Evolutionary conservation across 2,329 filamentous ascomycete genomes (phyloP).

Genomic region (Fusarium liriodendri): DNA sequence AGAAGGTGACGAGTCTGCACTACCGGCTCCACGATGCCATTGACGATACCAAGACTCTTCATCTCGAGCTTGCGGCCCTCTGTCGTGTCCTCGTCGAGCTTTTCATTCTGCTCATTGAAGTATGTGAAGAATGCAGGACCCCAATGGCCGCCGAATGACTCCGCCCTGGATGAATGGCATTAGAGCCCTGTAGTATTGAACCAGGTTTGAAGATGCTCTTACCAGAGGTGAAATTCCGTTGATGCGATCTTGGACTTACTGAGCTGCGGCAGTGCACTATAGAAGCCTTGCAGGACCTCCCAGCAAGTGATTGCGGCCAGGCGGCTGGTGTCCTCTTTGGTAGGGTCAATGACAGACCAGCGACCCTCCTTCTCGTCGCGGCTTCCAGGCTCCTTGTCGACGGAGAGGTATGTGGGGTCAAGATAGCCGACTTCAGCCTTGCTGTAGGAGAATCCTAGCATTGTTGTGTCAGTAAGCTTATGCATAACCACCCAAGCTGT

Average conservation of each 20-base stretch:
- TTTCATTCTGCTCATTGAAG: constrained; percentile 17
- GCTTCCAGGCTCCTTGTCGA: constrained; percentile 10
- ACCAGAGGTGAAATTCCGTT: constrained; percentile 19
- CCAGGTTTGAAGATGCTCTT: neutral
- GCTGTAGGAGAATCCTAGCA: constrained; percentile 11
- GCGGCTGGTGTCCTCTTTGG: constrained; percentile 10
- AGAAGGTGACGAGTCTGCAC: constrained; percentile 16
- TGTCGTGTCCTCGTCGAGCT: neutral
- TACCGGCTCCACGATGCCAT: constrained; percentile 16
- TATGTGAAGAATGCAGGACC: constrained; percentile 21
- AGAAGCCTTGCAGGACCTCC: constrained; percentile 26
- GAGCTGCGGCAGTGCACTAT: constrained; percentile 12
- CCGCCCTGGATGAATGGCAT: neutral
- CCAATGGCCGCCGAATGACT: constrained; percentile 24
- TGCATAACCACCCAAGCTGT: neutral
- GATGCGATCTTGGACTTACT: constrained; percentile 9
- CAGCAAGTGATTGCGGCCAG: constrained; percentile 17
- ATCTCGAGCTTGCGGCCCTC: constrained; percentile 21
- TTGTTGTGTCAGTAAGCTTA: neutral
- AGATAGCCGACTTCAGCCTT: constrained; percentile 16
- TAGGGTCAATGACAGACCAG: constrained; percentile 11
- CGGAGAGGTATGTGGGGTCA: constrained; percentile 13
- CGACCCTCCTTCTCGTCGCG: constrained; percentile 6
- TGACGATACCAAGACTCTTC: constrained; percentile 23
- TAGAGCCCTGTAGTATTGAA: neutral